phyloP scores from a whole-genome alignment of 73 alveolate genomes.

The Paramecium octaurelia region DNA sequence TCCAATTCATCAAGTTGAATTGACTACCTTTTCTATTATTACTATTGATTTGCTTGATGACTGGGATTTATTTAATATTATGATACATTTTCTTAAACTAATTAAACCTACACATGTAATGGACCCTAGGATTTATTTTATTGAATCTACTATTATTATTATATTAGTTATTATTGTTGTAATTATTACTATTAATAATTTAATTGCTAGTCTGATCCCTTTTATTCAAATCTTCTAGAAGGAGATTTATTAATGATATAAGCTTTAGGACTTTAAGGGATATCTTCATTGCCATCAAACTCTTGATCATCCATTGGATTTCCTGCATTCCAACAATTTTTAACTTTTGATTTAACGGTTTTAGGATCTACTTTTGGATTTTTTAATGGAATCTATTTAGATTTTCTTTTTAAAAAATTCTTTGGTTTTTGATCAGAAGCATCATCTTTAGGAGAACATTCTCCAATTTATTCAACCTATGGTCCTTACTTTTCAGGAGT shows the following conservation, averaged over 20 bases:
- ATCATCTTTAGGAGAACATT: conserved; percentile 29
- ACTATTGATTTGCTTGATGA: not conserved
- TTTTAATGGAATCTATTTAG: conserved; percentile 26
- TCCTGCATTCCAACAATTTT: conserved; percentile 38
- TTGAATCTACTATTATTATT: not conserved
- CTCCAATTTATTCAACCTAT: not conserved
- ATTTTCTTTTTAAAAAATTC: conserved; percentile 43
- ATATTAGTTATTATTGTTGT: not conserved
- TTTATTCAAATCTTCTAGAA: conserved; percentile 28
- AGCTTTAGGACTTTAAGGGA: conserved; percentile 16
- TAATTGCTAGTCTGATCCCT: not conserved
- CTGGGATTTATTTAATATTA: not conserved
- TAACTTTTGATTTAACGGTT: conserved; percentile 3
- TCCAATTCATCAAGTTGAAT: conserved; percentile 30
- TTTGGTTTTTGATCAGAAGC: conserved; percentile 4
- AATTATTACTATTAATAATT: not conserved
- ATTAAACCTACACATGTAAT: not conserved
- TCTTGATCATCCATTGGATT: not conserved
- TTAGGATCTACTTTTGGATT: conserved; percentile 45
- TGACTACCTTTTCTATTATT: not conserved
- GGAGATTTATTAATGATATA: not conserved
- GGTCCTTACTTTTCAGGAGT: not conserved
- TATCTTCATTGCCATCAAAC: not conserved
- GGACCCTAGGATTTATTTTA: not conserved
- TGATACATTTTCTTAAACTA: not conserved